phyloP scores from a whole-genome alignment of 2,329 filamentous ascomycete genomes.

The Aspergillus floridensis region DNA sequence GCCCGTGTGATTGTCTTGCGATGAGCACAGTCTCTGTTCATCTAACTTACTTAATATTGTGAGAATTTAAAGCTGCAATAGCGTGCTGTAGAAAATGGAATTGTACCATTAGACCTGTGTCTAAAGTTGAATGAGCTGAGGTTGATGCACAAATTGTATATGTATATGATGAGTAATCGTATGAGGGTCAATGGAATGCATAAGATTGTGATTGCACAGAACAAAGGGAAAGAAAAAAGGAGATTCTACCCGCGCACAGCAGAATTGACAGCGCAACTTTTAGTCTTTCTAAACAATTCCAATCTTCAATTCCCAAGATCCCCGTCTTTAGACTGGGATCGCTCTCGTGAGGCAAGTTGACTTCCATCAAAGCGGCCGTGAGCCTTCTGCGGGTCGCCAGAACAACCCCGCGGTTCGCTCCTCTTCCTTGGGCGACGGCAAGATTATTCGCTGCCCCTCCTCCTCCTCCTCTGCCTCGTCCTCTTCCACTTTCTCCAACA shows the following conservation, averaged over 20 bases:
- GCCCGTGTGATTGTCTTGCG: constrained; percentile 22
- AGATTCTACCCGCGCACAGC: background rate
- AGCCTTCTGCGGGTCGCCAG: constrained; percentile 18
- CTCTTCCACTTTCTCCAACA: constrained; percentile 16
- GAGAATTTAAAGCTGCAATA: constrained; percentile 1
- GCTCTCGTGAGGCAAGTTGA: constrained; percentile 18
- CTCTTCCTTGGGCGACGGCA: constrained; percentile 4
- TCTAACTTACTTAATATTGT: constrained; percentile 6
- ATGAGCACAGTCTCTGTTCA: background rate
- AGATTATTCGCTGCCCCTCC: constrained; percentile 25
- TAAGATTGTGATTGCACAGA: background rate
- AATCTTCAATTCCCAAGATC: constrained; percentile 13
- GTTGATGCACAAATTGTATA: background rate
- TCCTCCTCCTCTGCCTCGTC: constrained; percentile 30
- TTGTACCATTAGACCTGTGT: constrained; percentile 1
- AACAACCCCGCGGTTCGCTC: constrained; percentile 19
- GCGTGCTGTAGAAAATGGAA: background rate
- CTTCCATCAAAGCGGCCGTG: constrained; percentile 14
- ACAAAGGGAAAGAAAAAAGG: background rate
- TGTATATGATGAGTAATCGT: background rate
- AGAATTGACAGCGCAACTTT: constrained; percentile 3
- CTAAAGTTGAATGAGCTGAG: background rate
- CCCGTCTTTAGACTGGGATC: constrained; percentile 15
- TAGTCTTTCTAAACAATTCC: background rate
- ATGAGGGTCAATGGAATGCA: background rate